Percentiles rank a stretch among this genome's conserved stretches.
phyloP scores from a whole-genome alignment of 257 asterid species.

The Fraxinus quadrangulata region DNA sequence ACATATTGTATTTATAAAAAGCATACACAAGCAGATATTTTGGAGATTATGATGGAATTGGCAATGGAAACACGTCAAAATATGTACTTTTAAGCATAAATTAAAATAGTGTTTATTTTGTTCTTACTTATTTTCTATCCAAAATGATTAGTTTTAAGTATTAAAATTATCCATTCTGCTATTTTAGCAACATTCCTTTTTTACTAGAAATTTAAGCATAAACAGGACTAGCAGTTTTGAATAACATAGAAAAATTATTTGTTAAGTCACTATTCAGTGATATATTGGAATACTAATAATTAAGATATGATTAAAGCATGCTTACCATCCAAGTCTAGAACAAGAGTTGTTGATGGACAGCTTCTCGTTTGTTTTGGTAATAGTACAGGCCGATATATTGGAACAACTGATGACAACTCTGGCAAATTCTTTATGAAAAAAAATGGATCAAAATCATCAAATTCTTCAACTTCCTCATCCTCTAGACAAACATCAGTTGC shows the following conservation, averaged over 20 bases:
- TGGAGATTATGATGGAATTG: not conserved
- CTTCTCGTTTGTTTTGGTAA: conserved; percentile 94
- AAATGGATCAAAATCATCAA: conserved; percentile 90
- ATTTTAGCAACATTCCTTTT: not conserved
- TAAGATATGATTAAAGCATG: conserved; percentile 15
- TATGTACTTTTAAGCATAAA: not conserved
- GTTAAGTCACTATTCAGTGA: too few relatives aligned
- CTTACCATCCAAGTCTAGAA: conserved; percentile 93
- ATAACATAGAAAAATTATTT: too few relatives aligned
- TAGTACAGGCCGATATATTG: conserved; percentile 71
- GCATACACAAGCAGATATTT: not conserved
- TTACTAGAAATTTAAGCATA: not conserved
- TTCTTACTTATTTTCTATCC: not conserved
- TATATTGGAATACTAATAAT: not conserved
- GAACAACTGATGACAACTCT: conserved; percentile 77
- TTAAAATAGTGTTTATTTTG: not conserved
- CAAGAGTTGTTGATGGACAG: conserved; percentile 92
- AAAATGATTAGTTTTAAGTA: not conserved
- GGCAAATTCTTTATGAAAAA: conserved; percentile 90
- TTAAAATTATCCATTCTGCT: not conserved
- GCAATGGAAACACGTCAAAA: not conserved
- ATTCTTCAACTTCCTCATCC: conserved; percentile 76
- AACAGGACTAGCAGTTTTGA: too few relatives aligned
- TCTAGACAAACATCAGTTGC: conserved; percentile 59
- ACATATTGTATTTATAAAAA: not conserved